phyloP scores from a whole-genome alignment of 1,284 basidiomycete genomes.

The Trichosporon ovoides region DNA sequence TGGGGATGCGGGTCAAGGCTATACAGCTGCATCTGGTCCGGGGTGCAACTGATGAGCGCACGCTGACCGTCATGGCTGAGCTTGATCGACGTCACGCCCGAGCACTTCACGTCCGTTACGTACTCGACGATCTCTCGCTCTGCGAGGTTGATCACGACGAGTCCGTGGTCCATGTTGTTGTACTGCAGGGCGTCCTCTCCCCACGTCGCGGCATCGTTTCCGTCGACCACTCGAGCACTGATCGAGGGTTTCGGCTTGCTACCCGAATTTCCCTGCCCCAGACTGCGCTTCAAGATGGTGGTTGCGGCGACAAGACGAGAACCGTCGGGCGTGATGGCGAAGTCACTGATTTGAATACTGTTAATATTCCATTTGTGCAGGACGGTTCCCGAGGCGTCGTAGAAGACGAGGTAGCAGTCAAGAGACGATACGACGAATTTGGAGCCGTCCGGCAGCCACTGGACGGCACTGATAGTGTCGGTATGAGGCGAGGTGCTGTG shows the following conservation, averaged over 20 bases:
- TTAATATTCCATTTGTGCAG: conserved; percentile 64
- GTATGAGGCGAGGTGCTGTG: conserved; percentile 53
- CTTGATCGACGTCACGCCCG: conserved; percentile 74
- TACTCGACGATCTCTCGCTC: conserved; percentile 40
- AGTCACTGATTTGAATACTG: conserved; percentile 81
- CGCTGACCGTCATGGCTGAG: conserved; percentile 81
- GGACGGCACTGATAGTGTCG: conserved; percentile 78
- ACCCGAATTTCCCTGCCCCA: conserved; percentile 15
- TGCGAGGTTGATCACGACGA: conserved; percentile 33
- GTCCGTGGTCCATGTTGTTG: conserved; percentile 38
- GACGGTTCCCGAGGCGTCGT: conserved; percentile 60
- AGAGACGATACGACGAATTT: conserved; percentile 87
- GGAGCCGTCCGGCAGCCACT: conserved; percentile 81
- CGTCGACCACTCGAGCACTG: conserved; percentile 23
- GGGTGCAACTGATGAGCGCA: conserved; percentile 78
- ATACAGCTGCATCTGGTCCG: conserved; percentile 83
- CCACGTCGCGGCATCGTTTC: neutral
- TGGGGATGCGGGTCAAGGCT: conserved; percentile 62
- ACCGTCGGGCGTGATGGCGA: conserved; percentile 81
- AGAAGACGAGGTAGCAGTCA: conserved; percentile 80
- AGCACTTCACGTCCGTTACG: conserved; percentile 16
- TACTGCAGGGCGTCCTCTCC: conserved; percentile 24
- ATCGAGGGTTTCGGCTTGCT: conserved; percentile 39
- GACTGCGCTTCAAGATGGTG: conserved; percentile 53
- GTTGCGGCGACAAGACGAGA: conserved; percentile 77